Base-by-base conservation (phyloP, 1,284 basidiomycete species). In the Cronartium quercuum region DNA sequence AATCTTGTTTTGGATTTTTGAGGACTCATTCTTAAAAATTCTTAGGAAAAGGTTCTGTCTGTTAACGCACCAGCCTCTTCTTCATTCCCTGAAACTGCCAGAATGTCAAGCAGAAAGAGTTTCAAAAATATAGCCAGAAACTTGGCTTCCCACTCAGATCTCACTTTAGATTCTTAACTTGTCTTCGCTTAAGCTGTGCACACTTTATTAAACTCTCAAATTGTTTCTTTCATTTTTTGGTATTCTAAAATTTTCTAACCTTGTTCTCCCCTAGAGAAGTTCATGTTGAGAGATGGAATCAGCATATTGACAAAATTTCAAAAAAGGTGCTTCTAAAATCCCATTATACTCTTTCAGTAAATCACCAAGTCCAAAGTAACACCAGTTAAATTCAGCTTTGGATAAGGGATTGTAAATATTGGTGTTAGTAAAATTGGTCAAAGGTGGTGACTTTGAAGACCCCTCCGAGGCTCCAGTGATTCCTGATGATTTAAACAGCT, bases 11-110 rank as follows among this genome's bases (percentile, higher is more conserved):
- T 42, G 4, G n/a, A 66, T 44, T 6, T 34, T 42, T 44, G 64
- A 66, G 34, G 5, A 15, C 2, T 42, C 64, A 15, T 47, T 83
- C 2, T 77, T 38, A 77, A 84, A 83, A 0, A 82, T 81, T 0
- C 82, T 84, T 34, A 67, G 65, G 10, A 37, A 51, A 67, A 64
- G 4, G 21, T 10, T 6, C 44, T 47, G 21, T 67, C 44, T 1
- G 5, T 34, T 21, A 44, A 42, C 3, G 2, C 15, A 21, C 64
- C 64, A 7, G 9, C 2, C 4, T 66, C 64, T 44, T 66, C 64
- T 51, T 38, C 37, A 1, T 66, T 42, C 6, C 47, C 64, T 2
- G 64, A 44, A 4, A 66, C 64, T 21, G 64, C 64, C n/a, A 42
- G 63, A 6, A 65, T 65, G 35, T 65, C 63, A 15, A 7, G 12